These are phyloP conservation scores for Gentiana macrophylla DNA, from an alignment of 257 asterid species.

Conservation along the genomic window DNA sequence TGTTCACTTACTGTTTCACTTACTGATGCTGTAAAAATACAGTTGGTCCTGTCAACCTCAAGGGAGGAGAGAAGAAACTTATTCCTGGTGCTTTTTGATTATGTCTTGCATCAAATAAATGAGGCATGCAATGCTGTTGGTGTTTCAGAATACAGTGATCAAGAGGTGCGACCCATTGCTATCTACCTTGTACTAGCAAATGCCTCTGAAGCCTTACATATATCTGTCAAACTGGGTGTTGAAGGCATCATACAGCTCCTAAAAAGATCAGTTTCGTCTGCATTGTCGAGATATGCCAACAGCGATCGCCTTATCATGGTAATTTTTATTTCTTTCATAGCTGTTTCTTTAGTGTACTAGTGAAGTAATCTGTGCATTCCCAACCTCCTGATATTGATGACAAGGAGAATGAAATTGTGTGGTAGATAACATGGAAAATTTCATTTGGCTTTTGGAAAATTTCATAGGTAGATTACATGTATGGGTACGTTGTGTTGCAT, in stretches of 20 bases:
- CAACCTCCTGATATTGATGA: too few species aligned
- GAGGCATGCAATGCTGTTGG: slow-evolving; percentile 68
- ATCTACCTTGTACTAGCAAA: slow-evolving; percentile 90
- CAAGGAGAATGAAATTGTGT: too few species aligned
- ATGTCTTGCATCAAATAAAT: slow-evolving; percentile 82
- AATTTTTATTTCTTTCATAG: slow-evolving; percentile 19
- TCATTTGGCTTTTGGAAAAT: too few species aligned
- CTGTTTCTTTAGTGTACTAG: too few species aligned
- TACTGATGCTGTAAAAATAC: slow-evolving; percentile 22
- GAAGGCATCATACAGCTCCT: slow-evolving; percentile 83
- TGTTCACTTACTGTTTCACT: too few species aligned
- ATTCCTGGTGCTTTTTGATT: slow-evolving; percentile 92
- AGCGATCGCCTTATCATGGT: slow-evolving; percentile 82
- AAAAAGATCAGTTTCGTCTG: slow-evolving; percentile 74
- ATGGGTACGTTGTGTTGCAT: too few species aligned
- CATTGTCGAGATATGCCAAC: slow-evolving; percentile 77
- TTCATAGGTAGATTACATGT: too few species aligned
- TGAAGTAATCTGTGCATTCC: too few species aligned
- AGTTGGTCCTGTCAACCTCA: slow-evolving; percentile 84
- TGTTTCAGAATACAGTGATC: slow-evolving; percentile 82
- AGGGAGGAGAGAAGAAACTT: slow-evolving; percentile 88
- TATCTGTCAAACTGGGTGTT: slow-evolving; percentile 86
- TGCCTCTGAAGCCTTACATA: slow-evolving; percentile 93
- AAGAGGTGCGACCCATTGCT: slow-evolving; percentile 93
- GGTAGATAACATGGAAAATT: too few species aligned